phyloP scores from a whole-genome alignment of 2,329 filamentous ascomycete genomes.

The Tolypocladium album region DNA sequence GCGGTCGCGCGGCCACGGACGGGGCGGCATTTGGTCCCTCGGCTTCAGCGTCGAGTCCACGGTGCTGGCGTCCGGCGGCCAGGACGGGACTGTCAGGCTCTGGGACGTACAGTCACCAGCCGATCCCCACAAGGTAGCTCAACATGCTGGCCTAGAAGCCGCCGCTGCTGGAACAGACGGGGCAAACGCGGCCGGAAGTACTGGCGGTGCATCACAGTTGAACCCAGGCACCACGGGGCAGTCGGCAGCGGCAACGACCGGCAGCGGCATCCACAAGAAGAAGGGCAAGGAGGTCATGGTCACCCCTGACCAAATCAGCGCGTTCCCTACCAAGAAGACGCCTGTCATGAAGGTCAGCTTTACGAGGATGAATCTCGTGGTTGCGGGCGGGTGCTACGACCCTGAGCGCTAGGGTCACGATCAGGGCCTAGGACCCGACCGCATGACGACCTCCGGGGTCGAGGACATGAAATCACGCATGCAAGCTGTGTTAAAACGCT shows the following conservation, averaged over 20 bases:
- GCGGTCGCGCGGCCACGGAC: constrained; percentile 85
- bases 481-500: not conserved
- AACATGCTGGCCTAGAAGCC: constrained; percentile 31
- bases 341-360: constrained; percentile 90
- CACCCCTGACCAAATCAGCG: constrained; percentile 85
- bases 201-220: constrained; percentile 2
- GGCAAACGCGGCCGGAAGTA: constrained; percentile 15
- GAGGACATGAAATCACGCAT: not conserved
- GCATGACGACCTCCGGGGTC: not conserved
- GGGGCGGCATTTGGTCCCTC: constrained; percentile 86
- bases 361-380: constrained; percentile 87
- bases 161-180: constrained; percentile 29
- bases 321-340: constrained; percentile 92
- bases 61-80: constrained; percentile 79
- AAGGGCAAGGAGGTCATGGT: constrained; percentile 84
- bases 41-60: constrained; percentile 90
- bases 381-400: constrained; percentile 68
- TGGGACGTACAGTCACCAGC: constrained; percentile 80
- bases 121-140: constrained; percentile 48
- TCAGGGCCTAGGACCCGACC: not conserved
- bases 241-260: constrained; percentile 13
- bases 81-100: constrained; percentile 84
- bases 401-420: constrained; percentile 30
- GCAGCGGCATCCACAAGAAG: constrained; percentile 46
- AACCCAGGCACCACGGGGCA: constrained; percentile 15